These are phyloP conservation scores for Camelina sativa DNA, from an alignment of 345 rosid genomes.

Conservation along the genomic window DNA sequence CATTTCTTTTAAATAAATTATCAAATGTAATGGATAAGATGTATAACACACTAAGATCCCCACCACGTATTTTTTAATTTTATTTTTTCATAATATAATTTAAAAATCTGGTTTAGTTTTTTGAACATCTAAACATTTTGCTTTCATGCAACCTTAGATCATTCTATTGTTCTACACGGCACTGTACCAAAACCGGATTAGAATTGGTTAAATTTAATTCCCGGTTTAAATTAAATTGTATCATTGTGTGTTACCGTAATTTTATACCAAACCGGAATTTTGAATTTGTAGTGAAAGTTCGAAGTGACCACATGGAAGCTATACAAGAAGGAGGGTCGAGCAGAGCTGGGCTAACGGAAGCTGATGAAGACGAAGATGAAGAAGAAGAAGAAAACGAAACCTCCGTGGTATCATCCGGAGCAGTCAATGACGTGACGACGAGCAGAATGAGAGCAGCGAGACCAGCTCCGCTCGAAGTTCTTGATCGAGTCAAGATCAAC, in stretches of 20 bases:
- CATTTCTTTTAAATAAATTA: not conserved
- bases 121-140: not conserved
- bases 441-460: slow-evolving; percentile 25
- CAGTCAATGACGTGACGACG: not conserved
- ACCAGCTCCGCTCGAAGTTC: slow-evolving; percentile 61
- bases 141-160: not conserved
- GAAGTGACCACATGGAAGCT: slow-evolving; percentile 50
- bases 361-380: slow-evolving; percentile 31
- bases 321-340: slow-evolving; percentile 54
- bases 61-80: not conserved
- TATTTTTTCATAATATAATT: no score
- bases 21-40: not conserved
- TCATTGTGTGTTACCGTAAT: not conserved
- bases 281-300: slow-evolving; percentile 2
- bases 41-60: not conserved
- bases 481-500: slow-evolving; percentile 55
- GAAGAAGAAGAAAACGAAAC: slow-evolving; percentile 14
- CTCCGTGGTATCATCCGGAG: not conserved
- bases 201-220: not conserved
- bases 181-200: slow-evolving; percentile 2
- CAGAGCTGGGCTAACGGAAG: slow-evolving; percentile 46
- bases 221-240: not conserved
- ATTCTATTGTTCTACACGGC: not conserved
- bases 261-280: slow-evolving; percentile 26
- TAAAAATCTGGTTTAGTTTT: no score